Conservation (phyloP, 1,284 basidiomycete genomes). For the Coniophora puteana region DNA sequence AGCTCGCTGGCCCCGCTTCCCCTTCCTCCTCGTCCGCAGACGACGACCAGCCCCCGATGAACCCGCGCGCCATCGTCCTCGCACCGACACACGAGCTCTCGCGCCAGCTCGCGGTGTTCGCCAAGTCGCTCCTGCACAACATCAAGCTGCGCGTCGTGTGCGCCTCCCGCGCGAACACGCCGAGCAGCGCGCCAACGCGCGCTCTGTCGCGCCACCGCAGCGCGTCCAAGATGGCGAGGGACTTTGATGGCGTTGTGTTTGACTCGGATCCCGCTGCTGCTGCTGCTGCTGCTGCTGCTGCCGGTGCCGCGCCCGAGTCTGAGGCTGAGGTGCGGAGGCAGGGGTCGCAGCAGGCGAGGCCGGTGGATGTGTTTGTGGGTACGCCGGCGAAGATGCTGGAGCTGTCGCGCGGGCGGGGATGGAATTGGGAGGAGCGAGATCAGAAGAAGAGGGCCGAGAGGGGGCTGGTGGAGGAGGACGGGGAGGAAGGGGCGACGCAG, state of each 20-base stretch:
- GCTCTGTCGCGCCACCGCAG: conserved; percentile 29
- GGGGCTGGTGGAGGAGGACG: conserved; percentile 27
- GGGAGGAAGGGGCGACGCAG: conserved; percentile 27
- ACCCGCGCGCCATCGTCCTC: conserved; percentile 76
- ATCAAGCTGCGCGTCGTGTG: conserved; percentile 75
- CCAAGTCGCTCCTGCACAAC: conserved; percentile 71
- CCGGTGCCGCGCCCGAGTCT: conserved; percentile 1
- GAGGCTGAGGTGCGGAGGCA: conserved; percentile 14
- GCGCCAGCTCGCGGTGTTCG: conserved; percentile 70
- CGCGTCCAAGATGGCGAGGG: conserved; percentile 47
- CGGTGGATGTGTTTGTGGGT: conserved; percentile 71
- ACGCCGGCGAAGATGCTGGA: conserved; percentile 78
- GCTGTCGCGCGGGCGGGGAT: conserved; percentile 61
- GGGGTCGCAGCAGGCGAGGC: conserved; percentile 21
- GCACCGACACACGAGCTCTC: conserved; percentile 87
- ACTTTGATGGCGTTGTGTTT: conserved; percentile 27
- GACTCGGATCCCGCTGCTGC: too few relatives aligned
- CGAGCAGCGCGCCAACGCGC: conserved; percentile 30
- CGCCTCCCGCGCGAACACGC: conserved; percentile 57
- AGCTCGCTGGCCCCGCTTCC: conserved; percentile 26
- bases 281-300: conserved; percentile 15
- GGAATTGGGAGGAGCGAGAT: conserved; percentile 48
- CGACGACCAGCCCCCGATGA: conserved; percentile 28
- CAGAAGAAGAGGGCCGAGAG: conserved; percentile 16
- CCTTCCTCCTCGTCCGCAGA: conserved; percentile 8